Evolutionary conservation across 371 early-diverging fungal genomes (phyloP), one percentile per base, ranked within the genome.

Genomic region (Syncephalastrum contaminatum): DNA sequence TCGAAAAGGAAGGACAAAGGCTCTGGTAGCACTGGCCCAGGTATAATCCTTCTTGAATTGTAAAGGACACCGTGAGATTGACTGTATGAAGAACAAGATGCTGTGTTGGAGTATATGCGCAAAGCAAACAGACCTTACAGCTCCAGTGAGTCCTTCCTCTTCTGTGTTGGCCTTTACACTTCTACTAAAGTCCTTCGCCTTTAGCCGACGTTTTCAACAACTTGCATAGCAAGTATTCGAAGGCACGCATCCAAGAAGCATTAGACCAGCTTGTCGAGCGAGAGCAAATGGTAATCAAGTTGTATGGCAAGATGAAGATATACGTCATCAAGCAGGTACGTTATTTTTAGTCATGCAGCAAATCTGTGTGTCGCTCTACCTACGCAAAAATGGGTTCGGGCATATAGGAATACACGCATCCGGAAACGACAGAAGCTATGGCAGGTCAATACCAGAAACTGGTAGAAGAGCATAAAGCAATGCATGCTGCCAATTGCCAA

Each of bases 151-250:
- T 39, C 16, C 36, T 18, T 39, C 16, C 36, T 18, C 20, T 15
- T 8, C 8, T 15, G 24, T 42, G 18, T 43, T 24, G 40, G 21
- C 44, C 42, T 14, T 8, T 43, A 18, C 5, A 27, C 3, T 25
- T 14, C 43, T 19, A 18, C 40, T 39, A 41, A 56, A 16, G 6
- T n/a, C 40, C 18, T 16, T 4, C 15, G 2, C 6, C 36, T 57
- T 2, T 51, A 63, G 63, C 63, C 40, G 63, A 63, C 27, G 50
- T 63, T 18, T 63, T 58, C 15, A 63, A 63, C 54, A 63, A 63
- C 42, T 42, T 63, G 10, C 54, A 58, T 14, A 54, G 54, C 16
- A 63, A 63, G 51, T 54, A 63, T 20, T 58, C 21, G 15, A 63
- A 63, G 24, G 18, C 54, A 13, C 42, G 21, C 19, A 41, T 63